Base-by-base conservation (phyloP, 2,329 filamentous ascomycete genomes). In the Aureobasidium sp. region DNA sequence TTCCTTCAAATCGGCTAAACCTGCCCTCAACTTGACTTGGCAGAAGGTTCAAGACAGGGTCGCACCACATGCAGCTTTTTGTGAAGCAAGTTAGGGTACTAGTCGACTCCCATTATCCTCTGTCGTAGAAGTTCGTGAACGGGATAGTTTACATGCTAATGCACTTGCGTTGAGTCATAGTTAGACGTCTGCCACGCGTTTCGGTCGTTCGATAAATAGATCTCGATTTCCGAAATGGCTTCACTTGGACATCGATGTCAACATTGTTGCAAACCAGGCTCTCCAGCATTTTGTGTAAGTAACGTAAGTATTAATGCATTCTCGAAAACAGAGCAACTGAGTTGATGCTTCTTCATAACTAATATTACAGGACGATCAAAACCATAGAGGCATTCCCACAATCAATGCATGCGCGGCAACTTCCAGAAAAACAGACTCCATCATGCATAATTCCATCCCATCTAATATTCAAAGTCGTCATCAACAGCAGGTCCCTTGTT, bases 381-480 rank as follows among this genome's bases (percentile, higher is more conserved):
- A 29, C 7, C 15, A 48, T 3, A 48, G 32, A 29, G 8, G 17
- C 2, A 7, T n/a, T 48, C 46, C 46, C 26, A 48, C 46, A 48
- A 48, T n/a, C 46, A 12, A 27, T 23, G 13, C 42, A 7, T 46
- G 7, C 12, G 34, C 12, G 26, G 41, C 41, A 44, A 44, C 20
- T 6, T 20, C 41, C 9, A 23, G 26, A n/a, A 27, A 44, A n/a
- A 27, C 23, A 27, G 36, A 51, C 29, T 34, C 47, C 47, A 36
- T 5, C 34, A 51, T 51, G 47, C 47, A 51, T 36, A 51, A 5
- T n/a, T 8, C 26, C 20, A 20, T 27, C 51, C 51, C 2, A 32
- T 12, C 10, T 67, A 99, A 77, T 99, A 99, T 80, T 99, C 94
- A 77, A 97, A 99, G 74, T 97, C 92, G 77, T 97, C 93, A 79